phyloP scores from a whole-genome alignment of 1,284 basidiomycete genomes.

The Sporisorium scitamineum region DNA sequence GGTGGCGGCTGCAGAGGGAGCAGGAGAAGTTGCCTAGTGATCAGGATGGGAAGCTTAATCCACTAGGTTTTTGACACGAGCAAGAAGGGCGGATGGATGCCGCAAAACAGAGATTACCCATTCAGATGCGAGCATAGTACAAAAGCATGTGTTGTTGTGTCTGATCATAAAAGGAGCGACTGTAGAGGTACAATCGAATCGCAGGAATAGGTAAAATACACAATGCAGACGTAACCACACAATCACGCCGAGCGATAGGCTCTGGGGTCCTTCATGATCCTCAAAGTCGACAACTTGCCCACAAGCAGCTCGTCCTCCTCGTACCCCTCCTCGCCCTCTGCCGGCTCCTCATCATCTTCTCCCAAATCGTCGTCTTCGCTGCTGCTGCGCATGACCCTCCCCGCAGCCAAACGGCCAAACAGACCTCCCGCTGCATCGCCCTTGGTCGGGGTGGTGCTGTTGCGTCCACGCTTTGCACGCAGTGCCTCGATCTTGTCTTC shows the following conservation, averaged over 20 bases:
- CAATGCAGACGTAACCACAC: background rate
- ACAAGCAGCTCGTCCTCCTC: slow-evolving; percentile 52
- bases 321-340: slow-evolving; percentile 44
- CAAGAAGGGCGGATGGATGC: background rate
- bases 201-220: slow-evolving; percentile 5
- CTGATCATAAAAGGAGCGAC: background rate
- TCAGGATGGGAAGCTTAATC: slow-evolving; percentile 20
- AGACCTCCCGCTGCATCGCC: slow-evolving; percentile 15
- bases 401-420: slow-evolving; percentile 26
- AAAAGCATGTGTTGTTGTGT: background rate
- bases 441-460: slow-evolving; percentile 41
- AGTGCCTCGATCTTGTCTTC: slow-evolving; percentile 40
- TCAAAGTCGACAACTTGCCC: slow-evolving; percentile 48
- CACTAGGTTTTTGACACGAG: slow-evolving; percentile 19
- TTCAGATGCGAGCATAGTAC: background rate
- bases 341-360: slow-evolving; percentile 34
- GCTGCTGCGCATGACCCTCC: slow-evolving; percentile 56
- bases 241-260: slow-evolving; percentile 54
- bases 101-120: too few relatives aligned
- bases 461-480: slow-evolving; percentile 41
- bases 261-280: slow-evolving; percentile 62
- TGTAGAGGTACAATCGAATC: background rate
- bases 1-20: slow-evolving; percentile 54
- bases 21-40: slow-evolving; percentile 22
- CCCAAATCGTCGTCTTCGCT: slow-evolving; percentile 71